phyloP scores from a whole-genome alignment of 306 rosid species.

The Crotalaria pallida region DNA sequence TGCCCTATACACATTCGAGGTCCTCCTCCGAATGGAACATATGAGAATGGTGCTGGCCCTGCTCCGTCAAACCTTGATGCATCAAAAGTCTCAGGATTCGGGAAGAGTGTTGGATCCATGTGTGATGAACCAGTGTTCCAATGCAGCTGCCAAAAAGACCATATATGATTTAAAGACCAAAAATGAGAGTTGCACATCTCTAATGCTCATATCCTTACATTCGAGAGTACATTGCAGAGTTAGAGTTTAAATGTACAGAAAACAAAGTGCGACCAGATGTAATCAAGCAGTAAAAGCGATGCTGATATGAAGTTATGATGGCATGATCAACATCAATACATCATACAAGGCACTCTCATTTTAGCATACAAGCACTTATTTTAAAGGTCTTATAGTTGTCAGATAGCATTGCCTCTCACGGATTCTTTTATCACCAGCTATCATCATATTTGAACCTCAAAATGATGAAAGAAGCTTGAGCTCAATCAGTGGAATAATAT shows the following conservation, averaged over 20 bases:
- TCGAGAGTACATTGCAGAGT: neutral
- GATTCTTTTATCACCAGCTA: neutral
- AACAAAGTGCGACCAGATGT: neutral
- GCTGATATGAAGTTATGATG: neutral
- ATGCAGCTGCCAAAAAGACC: slow-evolving; percentile 27
- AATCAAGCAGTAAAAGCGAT: no score
- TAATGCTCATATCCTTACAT: neutral
- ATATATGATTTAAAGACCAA: neutral
- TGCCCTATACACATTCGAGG: no score
- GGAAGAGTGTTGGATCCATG: slow-evolving; percentile 29
- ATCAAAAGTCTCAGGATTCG: slow-evolving; percentile 40
- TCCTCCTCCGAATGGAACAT: no score
- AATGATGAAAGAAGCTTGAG: neutral
- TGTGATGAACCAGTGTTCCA: slow-evolving; percentile 38
- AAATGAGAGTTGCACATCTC: neutral
- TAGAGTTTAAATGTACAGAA: neutral
- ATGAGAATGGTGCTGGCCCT: slow-evolving; percentile 37
- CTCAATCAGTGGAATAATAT: neutral
- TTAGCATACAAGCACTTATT: neutral
- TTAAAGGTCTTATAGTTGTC: neutral
- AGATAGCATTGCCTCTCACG: neutral
- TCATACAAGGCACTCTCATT: neutral
- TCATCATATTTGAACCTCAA: neutral
- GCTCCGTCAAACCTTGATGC: slow-evolving; percentile 45
- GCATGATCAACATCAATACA: neutral